Conservation (phyloP, 75 land plant genomes). For the Pinus taeda region DNA sequence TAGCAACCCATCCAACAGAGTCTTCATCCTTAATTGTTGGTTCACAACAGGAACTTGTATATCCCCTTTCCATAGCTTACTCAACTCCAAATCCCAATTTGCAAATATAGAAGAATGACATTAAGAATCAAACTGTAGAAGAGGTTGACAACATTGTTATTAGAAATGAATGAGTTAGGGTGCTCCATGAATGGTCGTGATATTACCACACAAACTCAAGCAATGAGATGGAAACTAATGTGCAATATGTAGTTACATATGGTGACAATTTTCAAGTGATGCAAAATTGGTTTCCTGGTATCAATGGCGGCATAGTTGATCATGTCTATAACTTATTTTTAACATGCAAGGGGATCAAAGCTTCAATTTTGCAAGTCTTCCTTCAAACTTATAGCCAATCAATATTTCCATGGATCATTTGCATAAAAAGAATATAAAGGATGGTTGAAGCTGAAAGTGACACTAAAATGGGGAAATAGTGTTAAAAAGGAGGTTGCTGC, state of each 20-base stretch:
- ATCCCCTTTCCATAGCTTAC: background rate
- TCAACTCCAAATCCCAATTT: background rate
- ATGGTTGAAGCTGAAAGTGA: slow-evolving; percentile 43
- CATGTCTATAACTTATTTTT: slow-evolving; percentile 2
- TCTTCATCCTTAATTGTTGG: background rate
- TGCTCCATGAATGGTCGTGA: background rate
- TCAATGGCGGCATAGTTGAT: background rate
- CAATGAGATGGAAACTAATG: slow-evolving; percentile 11
- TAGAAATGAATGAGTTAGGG: background rate
- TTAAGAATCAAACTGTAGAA: background rate
- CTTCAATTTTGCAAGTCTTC: slow-evolving; percentile 9
- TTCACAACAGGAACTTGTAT: background rate
- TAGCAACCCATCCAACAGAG: background rate
- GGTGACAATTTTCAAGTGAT: background rate
- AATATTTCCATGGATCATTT: background rate
- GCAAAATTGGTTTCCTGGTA: background rate
- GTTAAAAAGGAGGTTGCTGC: slow-evolving; percentile 27
- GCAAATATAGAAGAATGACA: background rate
- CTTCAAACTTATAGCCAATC: slow-evolving; percentile 1
- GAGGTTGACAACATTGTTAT: background rate
- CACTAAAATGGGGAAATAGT: slow-evolving; percentile 30
- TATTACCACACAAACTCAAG: background rate
- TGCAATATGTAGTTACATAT: slow-evolving; percentile 18
- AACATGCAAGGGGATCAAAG: slow-evolving; percentile 9
- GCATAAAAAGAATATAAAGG: slow-evolving; percentile 6